phyloP scores from a whole-genome alignment of 2,329 filamentous ascomycete species.

The Drechslerella stenobrocha region DNA sequence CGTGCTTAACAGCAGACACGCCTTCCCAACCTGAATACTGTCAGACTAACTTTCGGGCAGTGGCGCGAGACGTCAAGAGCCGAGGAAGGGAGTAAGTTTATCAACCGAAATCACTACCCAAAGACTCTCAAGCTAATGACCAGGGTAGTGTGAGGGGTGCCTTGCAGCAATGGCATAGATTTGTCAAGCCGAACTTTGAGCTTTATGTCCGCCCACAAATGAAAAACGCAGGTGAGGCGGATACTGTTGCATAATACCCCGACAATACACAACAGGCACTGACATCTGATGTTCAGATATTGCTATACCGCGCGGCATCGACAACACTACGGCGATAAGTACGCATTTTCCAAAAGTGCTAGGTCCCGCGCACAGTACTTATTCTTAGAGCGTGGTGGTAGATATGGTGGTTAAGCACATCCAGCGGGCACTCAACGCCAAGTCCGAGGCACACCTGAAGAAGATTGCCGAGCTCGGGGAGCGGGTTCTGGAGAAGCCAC shows the following conservation, averaged over 20 bases:
- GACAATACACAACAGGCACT: background rate
- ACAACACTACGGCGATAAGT: conserved; percentile 90
- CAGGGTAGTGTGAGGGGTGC: conserved; percentile 72
- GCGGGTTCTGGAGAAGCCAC: conserved; percentile 69
- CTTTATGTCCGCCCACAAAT: conserved; percentile 91
- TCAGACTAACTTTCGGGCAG: conserved; percentile 17
- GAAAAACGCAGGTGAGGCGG: conserved; percentile 70
- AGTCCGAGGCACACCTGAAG: conserved; percentile 79
- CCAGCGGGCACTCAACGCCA: conserved; percentile 79
- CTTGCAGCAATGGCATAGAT: conserved; percentile 97
- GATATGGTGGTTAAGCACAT: conserved; percentile 94
- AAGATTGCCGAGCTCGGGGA: conserved; percentile 73
- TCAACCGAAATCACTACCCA: background rate
- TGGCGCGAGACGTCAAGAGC: conserved; percentile 79
- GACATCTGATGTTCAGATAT: conserved; percentile 64
- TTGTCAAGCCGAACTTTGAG: conserved; percentile 95
- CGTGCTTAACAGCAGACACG: background rate
- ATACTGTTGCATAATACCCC: conserved; percentile 36
- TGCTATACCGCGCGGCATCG: conserved; percentile 90
- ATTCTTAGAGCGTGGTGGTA: conserved; percentile 54
- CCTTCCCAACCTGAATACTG: too few relatives aligned
- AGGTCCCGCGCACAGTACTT: conserved; percentile 26
- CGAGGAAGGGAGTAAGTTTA: conserved; percentile 70
- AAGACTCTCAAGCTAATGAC: too few relatives aligned
- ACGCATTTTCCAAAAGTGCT: conserved; percentile 53